phyloP scores from a whole-genome alignment of 2,329 filamentous ascomycete genomes.

The Thielaviopsis ethacetica region DNA sequence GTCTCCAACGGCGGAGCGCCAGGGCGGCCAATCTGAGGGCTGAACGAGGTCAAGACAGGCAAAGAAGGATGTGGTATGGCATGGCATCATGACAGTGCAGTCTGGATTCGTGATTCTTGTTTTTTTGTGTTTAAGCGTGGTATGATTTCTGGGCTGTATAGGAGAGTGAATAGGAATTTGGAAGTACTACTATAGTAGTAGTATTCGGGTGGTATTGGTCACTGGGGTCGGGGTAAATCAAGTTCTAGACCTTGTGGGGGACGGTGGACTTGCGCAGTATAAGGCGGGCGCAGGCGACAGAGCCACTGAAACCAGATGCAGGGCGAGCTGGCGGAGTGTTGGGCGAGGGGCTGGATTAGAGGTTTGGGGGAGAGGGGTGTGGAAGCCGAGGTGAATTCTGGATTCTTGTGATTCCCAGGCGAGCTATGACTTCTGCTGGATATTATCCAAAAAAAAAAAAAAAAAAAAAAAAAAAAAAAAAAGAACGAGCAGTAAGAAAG shows the following conservation, averaged over 20 bases:
- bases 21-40: background rate
- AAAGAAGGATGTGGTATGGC: background rate
- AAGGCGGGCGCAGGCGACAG: background rate
- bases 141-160: background rate
- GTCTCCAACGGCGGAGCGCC: background rate
- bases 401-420: background rate
- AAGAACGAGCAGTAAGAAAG: background rate
- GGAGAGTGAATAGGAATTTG: background rate
- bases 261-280: background rate
- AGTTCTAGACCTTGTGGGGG: background rate
- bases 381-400: background rate
- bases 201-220: background rate
- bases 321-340: background rate
- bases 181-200: too few relatives aligned
- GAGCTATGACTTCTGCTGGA: too few relatives aligned
- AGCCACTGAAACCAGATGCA: background rate
- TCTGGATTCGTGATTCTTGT: background rate
- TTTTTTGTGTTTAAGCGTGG: background rate
- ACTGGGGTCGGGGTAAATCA: background rate
- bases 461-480: background rate
- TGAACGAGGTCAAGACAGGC: background rate
- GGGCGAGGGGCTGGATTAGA: background rate
- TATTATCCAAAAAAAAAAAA: too few relatives aligned
- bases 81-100: background rate
- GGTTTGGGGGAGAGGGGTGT: too few relatives aligned